phyloP scores from a whole-genome alignment of 2,329 filamentous ascomycete species.

The Sphaceloma murrayae region DNA sequence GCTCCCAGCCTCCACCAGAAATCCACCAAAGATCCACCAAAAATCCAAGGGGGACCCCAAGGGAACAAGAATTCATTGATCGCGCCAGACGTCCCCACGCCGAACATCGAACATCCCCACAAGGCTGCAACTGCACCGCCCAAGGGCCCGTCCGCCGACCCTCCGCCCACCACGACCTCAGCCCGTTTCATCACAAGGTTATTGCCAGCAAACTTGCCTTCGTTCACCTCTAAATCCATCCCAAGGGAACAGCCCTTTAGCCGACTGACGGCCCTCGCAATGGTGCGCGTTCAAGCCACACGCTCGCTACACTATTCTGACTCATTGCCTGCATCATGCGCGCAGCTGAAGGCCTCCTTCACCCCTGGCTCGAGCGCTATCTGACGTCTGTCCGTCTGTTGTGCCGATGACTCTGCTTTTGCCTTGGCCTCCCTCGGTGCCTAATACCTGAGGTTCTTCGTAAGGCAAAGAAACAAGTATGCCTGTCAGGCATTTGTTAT shows the following conservation, averaged over 20 bases:
- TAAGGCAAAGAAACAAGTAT: conserved; percentile 7
- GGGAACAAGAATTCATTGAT: too few relatives aligned
- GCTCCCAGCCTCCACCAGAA: not conserved
- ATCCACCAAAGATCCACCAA: conserved; percentile 2
- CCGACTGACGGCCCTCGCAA: too few relatives aligned
- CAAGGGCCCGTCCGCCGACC: too few relatives aligned
- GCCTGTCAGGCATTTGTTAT: conserved; percentile 12
- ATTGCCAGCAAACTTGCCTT: conserved; percentile 3
- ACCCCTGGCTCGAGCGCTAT: conserved; percentile 12
- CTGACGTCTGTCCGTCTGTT: conserved; percentile 5
- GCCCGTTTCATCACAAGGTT: conserved; percentile 5
- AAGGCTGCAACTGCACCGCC: conserved; percentile 10
- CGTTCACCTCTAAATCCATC: conserved; percentile 1
- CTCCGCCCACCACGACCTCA: too few relatives aligned
- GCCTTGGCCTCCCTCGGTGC: conserved; percentile 14
- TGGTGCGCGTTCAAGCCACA: too few relatives aligned
- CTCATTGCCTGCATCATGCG: not conserved
- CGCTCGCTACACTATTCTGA: not conserved
- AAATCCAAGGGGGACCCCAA: not conserved
- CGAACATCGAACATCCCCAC: too few relatives aligned
- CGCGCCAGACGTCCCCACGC: too few relatives aligned
- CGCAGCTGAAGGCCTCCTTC: too few relatives aligned
- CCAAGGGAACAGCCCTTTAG: not conserved
- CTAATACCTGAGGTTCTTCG: conserved; percentile 9
- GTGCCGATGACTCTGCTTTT: too few relatives aligned